Conservation (phyloP, 805 yeast genomes). For the Ogataea nonfermentans region DNA sequence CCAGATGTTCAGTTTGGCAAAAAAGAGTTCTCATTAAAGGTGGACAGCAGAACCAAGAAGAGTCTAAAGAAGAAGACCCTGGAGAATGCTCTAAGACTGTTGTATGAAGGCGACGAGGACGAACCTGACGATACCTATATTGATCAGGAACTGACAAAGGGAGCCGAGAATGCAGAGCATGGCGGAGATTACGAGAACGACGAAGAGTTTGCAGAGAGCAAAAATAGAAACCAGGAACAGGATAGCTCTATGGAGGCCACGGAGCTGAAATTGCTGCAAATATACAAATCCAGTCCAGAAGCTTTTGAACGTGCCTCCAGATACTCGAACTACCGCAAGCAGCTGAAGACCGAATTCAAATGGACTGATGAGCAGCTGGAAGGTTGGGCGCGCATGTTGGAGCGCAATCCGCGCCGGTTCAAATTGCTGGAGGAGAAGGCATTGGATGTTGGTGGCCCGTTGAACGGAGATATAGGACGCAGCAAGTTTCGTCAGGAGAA, state of each 20-base stretch:
- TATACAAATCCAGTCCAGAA: slow-evolving; percentile 49
- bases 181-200: slow-evolving; percentile 35
- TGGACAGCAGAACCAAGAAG: slow-evolving; percentile 25
- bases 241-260: slow-evolving; percentile 38
- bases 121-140: slow-evolving; percentile 80
- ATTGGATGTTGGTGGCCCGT: slow-evolving; percentile 41
- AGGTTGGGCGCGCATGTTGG: slow-evolving; percentile 85
- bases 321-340: slow-evolving; percentile 44
- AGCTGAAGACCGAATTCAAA: slow-evolving; percentile 48
- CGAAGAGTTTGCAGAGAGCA: slow-evolving; percentile 17
- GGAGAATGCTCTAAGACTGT: slow-evolving; percentile 52
- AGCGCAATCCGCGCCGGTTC: slow-evolving; percentile 61
- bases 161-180: slow-evolving; percentile 11
- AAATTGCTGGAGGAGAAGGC: slow-evolving; percentile 60
- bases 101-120: slow-evolving; percentile 78
- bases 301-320: slow-evolving; percentile 50
- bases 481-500: slow-evolving; percentile 11
- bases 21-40: slow-evolving; percentile 22
- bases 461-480: slow-evolving; percentile 22
- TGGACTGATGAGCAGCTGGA: slow-evolving; percentile 93
- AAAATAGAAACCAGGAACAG: slow-evolving; percentile 14
- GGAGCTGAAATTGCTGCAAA: slow-evolving; percentile 57
- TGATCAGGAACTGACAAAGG: slow-evolving; percentile 46
- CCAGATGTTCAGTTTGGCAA: slow-evolving; percentile 37
- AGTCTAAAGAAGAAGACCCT: slow-evolving; percentile 58